These are phyloP conservation scores for Erodium chrysanthum DNA, from an alignment of 441 rosid genomes.

Conservation along the genomic window DNA sequence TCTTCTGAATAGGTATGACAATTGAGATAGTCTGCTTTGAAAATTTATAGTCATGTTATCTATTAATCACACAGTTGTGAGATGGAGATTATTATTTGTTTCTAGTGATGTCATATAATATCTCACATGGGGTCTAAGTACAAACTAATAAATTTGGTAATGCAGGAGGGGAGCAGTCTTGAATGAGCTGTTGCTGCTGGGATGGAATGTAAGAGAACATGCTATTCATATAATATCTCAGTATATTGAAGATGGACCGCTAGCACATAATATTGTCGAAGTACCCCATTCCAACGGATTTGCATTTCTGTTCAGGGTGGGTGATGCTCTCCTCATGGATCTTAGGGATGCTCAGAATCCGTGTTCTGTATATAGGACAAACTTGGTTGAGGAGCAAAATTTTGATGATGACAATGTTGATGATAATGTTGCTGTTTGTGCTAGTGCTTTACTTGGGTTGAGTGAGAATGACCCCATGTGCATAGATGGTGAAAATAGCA, in stretches of 20 bases:
- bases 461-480: slow-evolving; percentile 97
- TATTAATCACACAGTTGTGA: slow-evolving; percentile 19
- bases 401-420: slow-evolving; percentile 84
- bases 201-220: slow-evolving; percentile 57
- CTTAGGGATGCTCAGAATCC: slow-evolving; percentile 74
- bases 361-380: slow-evolving; percentile 53
- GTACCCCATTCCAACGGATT: slow-evolving; percentile 80
- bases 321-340: slow-evolving; percentile 95
- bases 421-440: slow-evolving; percentile 95
- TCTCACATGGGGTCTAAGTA: no score
- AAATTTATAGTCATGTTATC: slow-evolving; percentile 13
- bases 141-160: slow-evolving; percentile 22
- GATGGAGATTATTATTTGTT: slow-evolving; percentile 10
- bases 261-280: slow-evolving; percentile 70
- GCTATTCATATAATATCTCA: slow-evolving; percentile 43
- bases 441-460: slow-evolving; percentile 58
- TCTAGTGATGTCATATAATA: slow-evolving; percentile 21
- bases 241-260: slow-evolving; percentile 62
- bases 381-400: slow-evolving; percentile 62
- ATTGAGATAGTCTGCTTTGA: slow-evolving; percentile 23
- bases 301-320: slow-evolving; percentile 80
- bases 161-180: slow-evolving; percentile 57
- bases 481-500: slow-evolving; percentile 57
- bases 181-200: slow-evolving; percentile 62
- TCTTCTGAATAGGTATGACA: slow-evolving; percentile 71